Conservation (phyloP, 2,329 filamentous ascomycete genomes). For the Neofusicoccum sp. region DNA sequence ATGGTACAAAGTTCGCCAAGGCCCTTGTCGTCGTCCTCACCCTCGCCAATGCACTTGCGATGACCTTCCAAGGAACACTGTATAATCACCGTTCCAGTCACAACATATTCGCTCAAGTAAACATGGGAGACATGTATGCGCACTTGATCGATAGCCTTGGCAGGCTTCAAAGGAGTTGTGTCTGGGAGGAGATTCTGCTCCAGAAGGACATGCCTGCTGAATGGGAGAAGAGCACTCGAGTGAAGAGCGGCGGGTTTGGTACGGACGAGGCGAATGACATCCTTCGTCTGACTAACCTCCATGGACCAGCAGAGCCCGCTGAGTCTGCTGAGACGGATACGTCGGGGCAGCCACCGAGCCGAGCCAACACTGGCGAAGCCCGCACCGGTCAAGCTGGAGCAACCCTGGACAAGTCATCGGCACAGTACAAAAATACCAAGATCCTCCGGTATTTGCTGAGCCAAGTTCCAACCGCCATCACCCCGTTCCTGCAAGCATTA, state of each 20-base stretch:
- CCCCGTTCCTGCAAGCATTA: constrained; percentile 81
- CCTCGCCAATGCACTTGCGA: constrained; percentile 72
- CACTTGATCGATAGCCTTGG: constrained; percentile 75
- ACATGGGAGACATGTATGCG: constrained; percentile 82
- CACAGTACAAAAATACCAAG: constrained; percentile 72
- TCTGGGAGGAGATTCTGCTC: constrained; percentile 83
- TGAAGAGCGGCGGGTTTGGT: constrained; percentile 43
- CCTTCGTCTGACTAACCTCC: constrained; percentile 30
- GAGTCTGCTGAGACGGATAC: constrained; percentile 17
- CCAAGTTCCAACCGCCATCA: constrained; percentile 77
- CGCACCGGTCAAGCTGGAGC: constrained; percentile 23
- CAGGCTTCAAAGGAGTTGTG: constrained; percentile 73
- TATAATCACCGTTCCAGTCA: constrained; percentile 65
- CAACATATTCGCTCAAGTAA: constrained; percentile 72
- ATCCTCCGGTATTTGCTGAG: constrained; percentile 76
- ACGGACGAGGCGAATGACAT: constrained; percentile 44
- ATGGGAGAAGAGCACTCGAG: constrained; percentile 57
- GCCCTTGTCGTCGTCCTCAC: constrained; percentile 76
- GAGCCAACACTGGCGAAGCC: constrained; percentile 22
- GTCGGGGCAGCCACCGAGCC: constrained; percentile 20
- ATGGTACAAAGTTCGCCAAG: constrained; percentile 78
- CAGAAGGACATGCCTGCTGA: constrained; percentile 72
- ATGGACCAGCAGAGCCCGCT: background rate
- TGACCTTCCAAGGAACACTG: constrained; percentile 68
- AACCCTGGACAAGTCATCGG: constrained; percentile 26